Base-by-base conservation (phyloP, 352 stramenopile genomes). In the Phytophthora rubi region DNA sequence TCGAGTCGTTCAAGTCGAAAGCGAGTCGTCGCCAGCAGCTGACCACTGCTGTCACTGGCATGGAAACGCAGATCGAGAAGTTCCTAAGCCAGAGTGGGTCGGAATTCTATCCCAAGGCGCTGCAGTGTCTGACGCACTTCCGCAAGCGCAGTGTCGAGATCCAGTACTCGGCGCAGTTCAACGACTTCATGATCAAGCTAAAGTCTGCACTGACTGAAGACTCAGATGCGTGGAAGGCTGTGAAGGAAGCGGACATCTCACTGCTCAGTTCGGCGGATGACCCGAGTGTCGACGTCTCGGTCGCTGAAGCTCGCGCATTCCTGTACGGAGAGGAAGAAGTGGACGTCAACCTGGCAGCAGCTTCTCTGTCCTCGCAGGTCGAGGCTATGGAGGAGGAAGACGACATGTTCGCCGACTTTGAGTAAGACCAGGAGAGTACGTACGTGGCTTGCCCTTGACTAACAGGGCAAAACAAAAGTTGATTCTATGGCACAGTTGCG, bases 401-500 rank as follows among this genome's bases (percentile, higher is more conserved):
- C 62, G 85, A 92, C 56, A 90, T 95, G 80, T 95, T 93, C 71
- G 85, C 84, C 35, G 87, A 93, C 58, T 90, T 95, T 64, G 87
- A 93, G 55, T 95, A 75, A 75, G 33, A 28, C 21, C 26, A 60
- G 51, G n/a, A 21, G 53, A 59, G 51, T 52, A 53, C 54, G 48
- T 63, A 62, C 35, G 45, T 54, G 59, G 33, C 33, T 33, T 53
- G 15, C 16, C 13, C 6, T 48, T 48, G 58, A 54, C 53, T 59
- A 53, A 42, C 35, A 30, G 57, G 16, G 37, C 42, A 57, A 12
- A 44, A 12, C 12, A 67, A 65, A 47, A 67, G n/a, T 67, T 63
- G 47, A 67, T 66, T 79, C n/a, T 76, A 77, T 76, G 58, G 48
- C 61, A 75, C 51, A 74, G 37, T 33, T 59, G 39, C 37, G 59